Evolutionary conservation across 495 filamentous ascomycete genomes (phyloP).

Genomic region (Bacidia gigantensis): DNA sequence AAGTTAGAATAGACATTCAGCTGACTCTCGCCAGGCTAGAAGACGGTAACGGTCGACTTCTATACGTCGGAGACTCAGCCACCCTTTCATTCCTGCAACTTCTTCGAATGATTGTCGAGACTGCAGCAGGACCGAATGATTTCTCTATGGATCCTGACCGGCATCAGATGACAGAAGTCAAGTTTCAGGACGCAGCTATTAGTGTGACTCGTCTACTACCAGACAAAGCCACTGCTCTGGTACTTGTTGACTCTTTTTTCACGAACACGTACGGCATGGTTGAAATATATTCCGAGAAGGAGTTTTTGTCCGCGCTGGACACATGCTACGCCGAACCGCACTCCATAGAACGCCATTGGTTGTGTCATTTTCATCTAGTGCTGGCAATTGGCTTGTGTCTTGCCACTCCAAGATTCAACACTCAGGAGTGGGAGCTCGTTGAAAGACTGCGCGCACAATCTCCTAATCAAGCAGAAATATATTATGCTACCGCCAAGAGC

Average conservation of each 20-base stretch:
- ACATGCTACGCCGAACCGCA: conserved; percentile 40
- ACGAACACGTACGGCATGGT: conserved; percentile 42
- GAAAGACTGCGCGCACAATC: conserved; percentile 32
- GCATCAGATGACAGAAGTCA: conserved; percentile 53
- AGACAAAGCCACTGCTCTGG: conserved; percentile 36
- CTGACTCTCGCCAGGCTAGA: conserved; percentile 21
- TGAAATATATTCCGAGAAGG: conserved; percentile 37
- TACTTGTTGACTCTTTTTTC: conserved; percentile 46
- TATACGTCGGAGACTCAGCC: conserved; percentile 62
- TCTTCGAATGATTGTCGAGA: conserved; percentile 58
- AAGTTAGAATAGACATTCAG: too few species aligned
- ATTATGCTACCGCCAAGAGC: conserved; percentile 43
- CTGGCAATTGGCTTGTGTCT: conserved; percentile 46
- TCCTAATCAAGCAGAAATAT: conserved; percentile 40
- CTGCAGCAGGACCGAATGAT: conserved; percentile 45
- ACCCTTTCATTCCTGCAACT: conserved; percentile 59
- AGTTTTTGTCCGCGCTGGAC: conserved; percentile 35
- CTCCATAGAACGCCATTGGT: conserved; percentile 29
- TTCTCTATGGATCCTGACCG: conserved; percentile 58
- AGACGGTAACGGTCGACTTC: conserved; percentile 40
- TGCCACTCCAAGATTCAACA: conserved; percentile 37
- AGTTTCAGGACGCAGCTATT: conserved; percentile 33
- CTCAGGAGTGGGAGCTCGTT: conserved; percentile 34
- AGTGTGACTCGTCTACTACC: conserved; percentile 38
- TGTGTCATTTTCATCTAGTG: conserved; percentile 44